Evolutionary conservation across 2,329 filamentous ascomycete genomes (phyloP).

Genomic region (Myriosclerotinia duriaeana): DNA sequence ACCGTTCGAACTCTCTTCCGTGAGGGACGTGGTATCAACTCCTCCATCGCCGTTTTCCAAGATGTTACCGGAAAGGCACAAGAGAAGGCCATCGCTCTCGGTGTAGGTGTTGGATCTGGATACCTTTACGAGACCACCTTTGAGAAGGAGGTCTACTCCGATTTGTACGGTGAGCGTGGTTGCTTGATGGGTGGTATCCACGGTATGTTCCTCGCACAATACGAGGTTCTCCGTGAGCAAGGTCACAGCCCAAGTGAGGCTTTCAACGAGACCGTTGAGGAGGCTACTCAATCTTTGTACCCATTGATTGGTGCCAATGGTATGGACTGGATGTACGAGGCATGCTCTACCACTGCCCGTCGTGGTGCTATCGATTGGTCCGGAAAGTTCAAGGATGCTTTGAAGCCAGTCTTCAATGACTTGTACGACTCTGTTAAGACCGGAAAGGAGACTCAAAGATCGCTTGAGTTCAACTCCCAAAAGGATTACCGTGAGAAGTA

Average conservation of each 20-base stretch:
- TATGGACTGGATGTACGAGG: constrained; percentile 99
- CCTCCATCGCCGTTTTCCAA: constrained; percentile 96
- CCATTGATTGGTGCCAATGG: constrained; percentile 95
- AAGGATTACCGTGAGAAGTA: constrained; percentile 95
- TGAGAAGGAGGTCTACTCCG: constrained; percentile 99
- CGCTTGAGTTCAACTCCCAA: constrained; percentile 95
- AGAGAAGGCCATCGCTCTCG: constrained; percentile 95
- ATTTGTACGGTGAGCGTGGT: constrained; percentile 99
- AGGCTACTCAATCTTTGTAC: constrained; percentile 97
- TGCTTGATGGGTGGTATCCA: constrained; percentile 99
- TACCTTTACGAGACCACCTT: constrained; percentile 99
- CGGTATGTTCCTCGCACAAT: constrained; percentile 99
- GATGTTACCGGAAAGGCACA: constrained; percentile 97
- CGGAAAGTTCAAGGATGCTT: constrained; percentile 91
- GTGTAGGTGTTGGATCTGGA: constrained; percentile 93
- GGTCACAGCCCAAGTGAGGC: constrained; percentile 97
- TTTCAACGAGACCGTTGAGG: constrained; percentile 99
- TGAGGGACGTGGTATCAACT: constrained; percentile 99
- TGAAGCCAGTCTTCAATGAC: constrained; percentile 98
- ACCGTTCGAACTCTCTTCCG: constrained; percentile 98
- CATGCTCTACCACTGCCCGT: constrained; percentile 97
- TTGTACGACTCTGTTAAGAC: constrained; percentile 92
- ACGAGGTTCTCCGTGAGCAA: constrained; percentile 98
- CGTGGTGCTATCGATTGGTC: constrained; percentile 99
- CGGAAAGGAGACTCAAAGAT: constrained; percentile 92